phyloP scores from a whole-genome alignment of 73 alveolate genomes.

The Paramecium sexaurelia region DNA sequence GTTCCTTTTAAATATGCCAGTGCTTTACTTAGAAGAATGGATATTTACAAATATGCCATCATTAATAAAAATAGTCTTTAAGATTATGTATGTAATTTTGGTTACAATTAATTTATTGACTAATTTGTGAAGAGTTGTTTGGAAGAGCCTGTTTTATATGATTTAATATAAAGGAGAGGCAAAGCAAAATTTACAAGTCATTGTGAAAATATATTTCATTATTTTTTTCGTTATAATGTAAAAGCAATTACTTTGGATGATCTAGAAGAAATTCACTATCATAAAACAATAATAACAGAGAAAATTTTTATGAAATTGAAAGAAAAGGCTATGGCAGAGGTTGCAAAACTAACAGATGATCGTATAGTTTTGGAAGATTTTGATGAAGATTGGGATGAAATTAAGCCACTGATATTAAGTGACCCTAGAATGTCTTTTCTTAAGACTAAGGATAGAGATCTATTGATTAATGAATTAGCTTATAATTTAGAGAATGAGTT shows the following conservation, averaged over 20 bases:
- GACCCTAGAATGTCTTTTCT: not conserved
- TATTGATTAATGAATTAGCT: not conserved
- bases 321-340: not conserved
- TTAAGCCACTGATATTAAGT: conserved; percentile 22
- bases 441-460: not conserved
- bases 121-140: conserved; percentile 7
- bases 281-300: conserved; percentile 26
- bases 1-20: conserved; percentile 2
- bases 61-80: conserved; percentile 2
- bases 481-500: not conserved
- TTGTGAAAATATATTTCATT: conserved; percentile 47
- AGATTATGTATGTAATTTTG: not conserved
- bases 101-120: not conserved
- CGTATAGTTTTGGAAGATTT: conserved; percentile 5
- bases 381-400: conserved; percentile 55
- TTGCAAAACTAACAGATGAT: not conserved
- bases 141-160: conserved; percentile 27
- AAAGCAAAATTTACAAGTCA: not conserved
- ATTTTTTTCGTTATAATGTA: not conserved
- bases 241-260: conserved; percentile 46
- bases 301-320: conserved; percentile 7
- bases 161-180: not conserved
- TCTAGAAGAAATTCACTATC: conserved; percentile 20
- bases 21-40: conserved; percentile 34
- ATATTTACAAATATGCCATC: not conserved